Evolutionary conservation across 306 rosid genomes (phyloP).

Genomic region (Spatholobus suberectus): DNA sequence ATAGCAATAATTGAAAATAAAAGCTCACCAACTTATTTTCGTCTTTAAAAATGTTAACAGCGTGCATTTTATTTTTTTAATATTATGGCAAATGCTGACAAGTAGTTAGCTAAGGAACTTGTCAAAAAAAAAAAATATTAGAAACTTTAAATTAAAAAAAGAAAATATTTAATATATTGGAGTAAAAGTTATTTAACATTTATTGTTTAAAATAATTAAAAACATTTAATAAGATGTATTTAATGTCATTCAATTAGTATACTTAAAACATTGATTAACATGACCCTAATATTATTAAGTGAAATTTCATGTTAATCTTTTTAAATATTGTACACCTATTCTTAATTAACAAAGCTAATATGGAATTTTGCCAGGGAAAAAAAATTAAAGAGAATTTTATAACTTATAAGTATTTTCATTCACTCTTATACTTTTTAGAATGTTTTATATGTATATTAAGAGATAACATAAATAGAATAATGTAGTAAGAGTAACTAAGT

Average conservation of each 20-base stretch:
- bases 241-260: background rate
- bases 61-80: background rate
- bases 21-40: background rate
- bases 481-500: no score
- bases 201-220: no score
- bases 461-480: no score
- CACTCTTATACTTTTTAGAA: background rate
- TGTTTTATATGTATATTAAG: no score
- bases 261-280: background rate
- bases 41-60: background rate
- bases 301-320: background rate
- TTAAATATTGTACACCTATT: background rate
- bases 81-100: background rate
- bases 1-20: conserved; percentile 6
- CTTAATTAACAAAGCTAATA: background rate
- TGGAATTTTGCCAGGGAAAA: background rate
- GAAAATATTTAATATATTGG: background rate
- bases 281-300: background rate
- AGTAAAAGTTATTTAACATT: background rate
- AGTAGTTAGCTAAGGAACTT: background rate
- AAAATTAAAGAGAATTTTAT: background rate
- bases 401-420: background rate
- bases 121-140: background rate
- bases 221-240: no score
- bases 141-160: background rate